phyloP scores from a whole-genome alignment of 768 basidiomycete species.

The Lentinus brumalis region DNA sequence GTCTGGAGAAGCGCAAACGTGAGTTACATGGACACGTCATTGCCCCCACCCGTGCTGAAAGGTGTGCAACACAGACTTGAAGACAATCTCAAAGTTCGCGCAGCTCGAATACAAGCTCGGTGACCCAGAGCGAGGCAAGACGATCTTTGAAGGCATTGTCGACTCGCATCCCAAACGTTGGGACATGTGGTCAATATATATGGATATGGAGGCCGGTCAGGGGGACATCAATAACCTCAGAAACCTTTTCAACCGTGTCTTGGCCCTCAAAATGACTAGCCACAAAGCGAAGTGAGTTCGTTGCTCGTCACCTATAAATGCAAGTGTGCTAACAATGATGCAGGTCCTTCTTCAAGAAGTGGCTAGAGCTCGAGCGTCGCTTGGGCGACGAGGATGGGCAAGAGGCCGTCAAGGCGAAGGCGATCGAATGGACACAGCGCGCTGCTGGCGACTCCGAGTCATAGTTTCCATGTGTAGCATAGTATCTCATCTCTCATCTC shows the following conservation, averaged over 20 bases:
- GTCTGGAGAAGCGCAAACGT: slow-evolving; percentile 94
- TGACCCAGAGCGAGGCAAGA: slow-evolving; percentile 92
- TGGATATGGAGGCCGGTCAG: slow-evolving; percentile 91
- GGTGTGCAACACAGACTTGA: slow-evolving; percentile 65
- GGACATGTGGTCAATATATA: slow-evolving; percentile 95
- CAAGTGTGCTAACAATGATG: background rate
- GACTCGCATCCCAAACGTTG: slow-evolving; percentile 95
- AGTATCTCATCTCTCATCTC: slow-evolving; percentile 7
- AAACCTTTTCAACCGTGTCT: slow-evolving; percentile 39
- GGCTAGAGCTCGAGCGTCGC: slow-evolving; percentile 84
- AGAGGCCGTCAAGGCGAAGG: slow-evolving; percentile 80
- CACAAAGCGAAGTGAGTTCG: slow-evolving; percentile 85
- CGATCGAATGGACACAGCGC: slow-evolving; percentile 86
- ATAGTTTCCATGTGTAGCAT: slow-evolving; percentile 22
- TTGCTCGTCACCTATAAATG: background rate
- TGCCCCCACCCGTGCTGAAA: background rate
- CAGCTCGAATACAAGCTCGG: slow-evolving; percentile 94
- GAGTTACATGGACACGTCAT: slow-evolving; percentile 34
- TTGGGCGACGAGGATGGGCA: slow-evolving; percentile 79
- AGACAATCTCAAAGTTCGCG: slow-evolving; percentile 94
- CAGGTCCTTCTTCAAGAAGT: slow-evolving; percentile 97
- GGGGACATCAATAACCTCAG: slow-evolving; percentile 77
- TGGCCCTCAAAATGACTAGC: slow-evolving; percentile 42
- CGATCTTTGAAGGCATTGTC: slow-evolving; percentile 94
- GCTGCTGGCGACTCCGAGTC: slow-evolving; percentile 46